Evolutionary conservation across 2,329 filamentous ascomycete species (phyloP).

Genomic region (Penicillium occitanis): DNA sequence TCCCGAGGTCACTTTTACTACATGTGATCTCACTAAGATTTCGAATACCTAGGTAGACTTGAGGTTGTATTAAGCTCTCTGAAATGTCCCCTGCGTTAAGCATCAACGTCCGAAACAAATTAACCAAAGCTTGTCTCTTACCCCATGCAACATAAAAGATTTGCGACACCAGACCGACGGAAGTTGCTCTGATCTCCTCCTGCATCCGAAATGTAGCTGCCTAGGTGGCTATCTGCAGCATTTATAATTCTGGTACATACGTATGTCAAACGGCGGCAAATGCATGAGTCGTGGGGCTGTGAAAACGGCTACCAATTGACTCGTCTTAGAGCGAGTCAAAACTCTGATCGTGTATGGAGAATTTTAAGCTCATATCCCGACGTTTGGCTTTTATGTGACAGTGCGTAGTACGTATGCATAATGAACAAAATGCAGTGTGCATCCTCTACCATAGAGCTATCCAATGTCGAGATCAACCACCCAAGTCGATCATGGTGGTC

Average conservation of each 20-base stretch:
- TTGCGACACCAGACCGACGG: background rate
- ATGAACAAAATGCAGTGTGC: too few relatives aligned
- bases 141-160: background rate
- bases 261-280: background rate
- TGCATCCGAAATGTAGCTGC: background rate
- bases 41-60: background rate
- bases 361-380: background rate
- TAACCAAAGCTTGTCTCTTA: background rate
- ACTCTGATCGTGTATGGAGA: background rate
- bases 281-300: background rate
- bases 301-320: background rate
- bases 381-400: background rate
- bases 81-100: background rate
- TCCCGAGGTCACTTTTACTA: too few relatives aligned
- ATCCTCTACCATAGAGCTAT: too few relatives aligned
- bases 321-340: background rate
- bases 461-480: background rate
- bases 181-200: background rate
- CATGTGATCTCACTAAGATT: too few relatives aligned
- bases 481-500: background rate
- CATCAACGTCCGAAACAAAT: background rate
- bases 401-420: background rate
- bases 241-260: background rate
- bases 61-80: background rate
- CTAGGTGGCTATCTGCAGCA: background rate